phyloP scores from a whole-genome alignment of 2,329 filamentous ascomycete species.

The Leptographium procerum region DNA sequence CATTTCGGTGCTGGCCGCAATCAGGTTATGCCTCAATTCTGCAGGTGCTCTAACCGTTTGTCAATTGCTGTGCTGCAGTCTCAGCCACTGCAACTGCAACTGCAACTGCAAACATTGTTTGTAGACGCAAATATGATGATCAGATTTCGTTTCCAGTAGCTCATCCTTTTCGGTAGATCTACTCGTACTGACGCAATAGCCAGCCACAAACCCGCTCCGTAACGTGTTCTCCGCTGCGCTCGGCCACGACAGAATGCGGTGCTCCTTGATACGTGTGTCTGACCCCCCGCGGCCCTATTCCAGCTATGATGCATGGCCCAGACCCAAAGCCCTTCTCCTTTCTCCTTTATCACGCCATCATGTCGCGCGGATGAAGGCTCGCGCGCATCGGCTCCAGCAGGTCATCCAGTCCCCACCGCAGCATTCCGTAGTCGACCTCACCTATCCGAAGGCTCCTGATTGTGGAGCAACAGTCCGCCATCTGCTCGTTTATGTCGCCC shows the following conservation, averaged over 20 bases:
- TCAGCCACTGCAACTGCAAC: no score
- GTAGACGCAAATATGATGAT: background rate
- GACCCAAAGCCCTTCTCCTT: background rate
- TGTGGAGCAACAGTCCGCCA: background rate
- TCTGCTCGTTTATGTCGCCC: background rate
- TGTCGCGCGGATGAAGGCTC: slow-evolving; percentile 9
- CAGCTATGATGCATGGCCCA: background rate
- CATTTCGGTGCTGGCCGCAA: background rate
- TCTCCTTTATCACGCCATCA: background rate
- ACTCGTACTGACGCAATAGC: no score
- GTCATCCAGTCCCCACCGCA: slow-evolving; percentile 5
- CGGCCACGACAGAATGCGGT: background rate
- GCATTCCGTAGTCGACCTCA: slow-evolving; percentile 2
- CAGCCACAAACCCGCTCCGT: no score
- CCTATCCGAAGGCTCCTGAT: background rate
- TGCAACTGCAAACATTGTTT: background rate
- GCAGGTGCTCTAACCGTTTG: background rate
- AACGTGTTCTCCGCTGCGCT: background rate
- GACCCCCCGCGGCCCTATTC: background rate
- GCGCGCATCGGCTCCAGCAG: slow-evolving; percentile 6
- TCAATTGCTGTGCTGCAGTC: background rate
- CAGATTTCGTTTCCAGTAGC: background rate
- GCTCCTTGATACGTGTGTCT: background rate
- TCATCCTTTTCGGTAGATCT: background rate
- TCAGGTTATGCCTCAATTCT: background rate